Percentiles rank a stretch among this genome's conserved stretches.
Conservation (phyloP, 2,329 filamentous ascomycete genomes). For the Stagonosporopsis tanaceti region DNA sequence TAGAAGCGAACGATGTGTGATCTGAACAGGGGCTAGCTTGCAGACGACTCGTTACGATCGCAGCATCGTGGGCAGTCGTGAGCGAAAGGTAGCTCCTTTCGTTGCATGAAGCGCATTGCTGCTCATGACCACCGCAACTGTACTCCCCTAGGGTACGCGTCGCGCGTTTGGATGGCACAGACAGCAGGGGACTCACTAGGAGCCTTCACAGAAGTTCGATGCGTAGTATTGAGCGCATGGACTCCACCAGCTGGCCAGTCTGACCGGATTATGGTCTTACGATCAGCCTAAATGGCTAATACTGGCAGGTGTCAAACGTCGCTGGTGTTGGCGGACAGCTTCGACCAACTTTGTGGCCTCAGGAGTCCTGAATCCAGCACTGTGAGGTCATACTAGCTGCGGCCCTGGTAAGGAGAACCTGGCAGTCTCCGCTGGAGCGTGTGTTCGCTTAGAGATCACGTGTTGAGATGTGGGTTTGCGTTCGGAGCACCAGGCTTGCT, state of each 20-base stretch:
- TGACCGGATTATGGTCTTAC: constrained; percentile 14
- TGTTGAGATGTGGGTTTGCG: constrained; percentile 1
- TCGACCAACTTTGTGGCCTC: constrained; percentile 21
- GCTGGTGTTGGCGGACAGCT: constrained; percentile 16
- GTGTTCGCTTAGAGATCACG: constrained; percentile 10
- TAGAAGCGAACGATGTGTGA: constrained; percentile 4
- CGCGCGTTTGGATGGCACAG: constrained; percentile 15
- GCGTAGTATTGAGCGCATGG: constrained; percentile 21
- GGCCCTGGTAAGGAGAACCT: constrained; percentile 20
- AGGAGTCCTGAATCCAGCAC: constrained; percentile 10
- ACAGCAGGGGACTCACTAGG: constrained; percentile 4
- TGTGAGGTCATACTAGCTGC: constrained; percentile 15
- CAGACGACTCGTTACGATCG: background rate
- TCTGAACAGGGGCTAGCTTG: constrained; percentile 7
- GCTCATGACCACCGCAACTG: constrained; percentile 11
- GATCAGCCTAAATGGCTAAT: constrained; percentile 23
- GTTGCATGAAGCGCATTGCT: constrained; percentile 12
- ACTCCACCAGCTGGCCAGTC: constrained; percentile 17
- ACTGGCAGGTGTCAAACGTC: constrained; percentile 21
- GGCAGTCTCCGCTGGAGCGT: constrained; percentile 11
- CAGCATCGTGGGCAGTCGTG: constrained; percentile 1
- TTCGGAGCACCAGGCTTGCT: constrained; percentile 11
- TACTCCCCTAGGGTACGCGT: constrained; percentile 17
- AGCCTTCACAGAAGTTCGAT: constrained; percentile 9
- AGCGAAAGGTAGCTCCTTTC: background rate